phyloP scores from a whole-genome alignment of 148 eudicot species.

The Talinum fruticosum region DNA sequence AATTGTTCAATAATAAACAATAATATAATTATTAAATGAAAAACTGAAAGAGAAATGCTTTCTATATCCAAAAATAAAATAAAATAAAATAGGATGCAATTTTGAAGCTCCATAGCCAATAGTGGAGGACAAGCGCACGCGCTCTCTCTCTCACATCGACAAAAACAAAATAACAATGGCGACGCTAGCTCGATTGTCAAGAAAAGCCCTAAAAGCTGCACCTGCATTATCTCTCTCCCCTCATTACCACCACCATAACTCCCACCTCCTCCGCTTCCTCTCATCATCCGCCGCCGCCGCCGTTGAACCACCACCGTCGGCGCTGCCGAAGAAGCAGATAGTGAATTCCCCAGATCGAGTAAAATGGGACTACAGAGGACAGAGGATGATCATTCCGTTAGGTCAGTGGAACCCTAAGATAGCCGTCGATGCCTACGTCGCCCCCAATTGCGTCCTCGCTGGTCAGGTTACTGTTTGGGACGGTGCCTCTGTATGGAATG shows the following conservation, averaged over 20 bases:
- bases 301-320: conserved; percentile 26
- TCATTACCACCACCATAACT: neutral
- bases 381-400: conserved; percentile 65
- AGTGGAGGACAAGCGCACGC: too few species aligned
- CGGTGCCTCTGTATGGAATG: conserved; percentile 95
- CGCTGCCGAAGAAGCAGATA: conserved; percentile 31
- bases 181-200: conserved; percentile 50
- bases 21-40: too few species aligned
- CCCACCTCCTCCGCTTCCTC: conserved; percentile 10
- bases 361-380: conserved; percentile 97
- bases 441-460: conserved; percentile 92
- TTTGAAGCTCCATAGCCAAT: too few species aligned
- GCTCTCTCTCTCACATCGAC: neutral
- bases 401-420: conserved; percentile 97
- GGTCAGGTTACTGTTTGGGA: conserved; percentile 89
- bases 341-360: conserved; percentile 67
- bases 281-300: conserved; percentile 27
- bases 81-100: too few species aligned
- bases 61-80: too few species aligned
- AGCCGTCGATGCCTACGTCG: conserved; percentile 97
- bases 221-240: conserved; percentile 22
- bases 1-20: too few species aligned
- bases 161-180: conserved; percentile 47
- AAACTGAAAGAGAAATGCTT: too few species aligned
- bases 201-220: conserved; percentile 41